Evolutionary conservation across 768 basidiomycete genomes (phyloP).

Genomic region (Baorangia bicolor): DNA sequence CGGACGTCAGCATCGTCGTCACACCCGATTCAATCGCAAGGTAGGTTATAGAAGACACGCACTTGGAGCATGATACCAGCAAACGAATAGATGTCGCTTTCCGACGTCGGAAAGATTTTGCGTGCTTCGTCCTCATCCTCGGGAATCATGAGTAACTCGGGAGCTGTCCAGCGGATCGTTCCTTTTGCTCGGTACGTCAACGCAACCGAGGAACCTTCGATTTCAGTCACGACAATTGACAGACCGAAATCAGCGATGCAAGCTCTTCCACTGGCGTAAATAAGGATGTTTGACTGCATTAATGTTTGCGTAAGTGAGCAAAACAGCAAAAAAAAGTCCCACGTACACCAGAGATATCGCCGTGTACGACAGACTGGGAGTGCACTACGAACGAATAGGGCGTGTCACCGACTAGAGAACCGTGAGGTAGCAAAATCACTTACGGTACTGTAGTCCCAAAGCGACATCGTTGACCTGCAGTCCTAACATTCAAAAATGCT

Average conservation of each 20-base stretch:
- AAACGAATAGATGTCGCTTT: constrained; percentile 41
- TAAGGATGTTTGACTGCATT: constrained; percentile 47
- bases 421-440: background rate
- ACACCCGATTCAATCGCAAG: background rate
- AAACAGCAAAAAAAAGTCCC: background rate
- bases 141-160: constrained; percentile 33
- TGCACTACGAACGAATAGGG: constrained; percentile 15
- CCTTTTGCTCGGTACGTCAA: constrained; percentile 35
- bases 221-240: constrained; percentile 38
- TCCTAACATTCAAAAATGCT: background rate
- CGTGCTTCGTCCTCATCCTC: background rate
- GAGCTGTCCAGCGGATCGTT: constrained; percentile 51
- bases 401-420: background rate
- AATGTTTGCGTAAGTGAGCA: background rate
- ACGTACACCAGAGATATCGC: constrained; percentile 32
- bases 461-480: constrained; percentile 27
- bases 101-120: constrained; percentile 15
- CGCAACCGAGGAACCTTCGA: constrained; percentile 32
- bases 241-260: constrained; percentile 49
- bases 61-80: constrained; percentile 27
- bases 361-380: constrained; percentile 21
- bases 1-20: background rate
- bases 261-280: constrained; percentile 41
- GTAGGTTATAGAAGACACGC: background rate
- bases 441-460: constrained; percentile 28